Evolutionary conservation across 345 rosid species (phyloP).

Genomic region (Microcos paniculata): DNA sequence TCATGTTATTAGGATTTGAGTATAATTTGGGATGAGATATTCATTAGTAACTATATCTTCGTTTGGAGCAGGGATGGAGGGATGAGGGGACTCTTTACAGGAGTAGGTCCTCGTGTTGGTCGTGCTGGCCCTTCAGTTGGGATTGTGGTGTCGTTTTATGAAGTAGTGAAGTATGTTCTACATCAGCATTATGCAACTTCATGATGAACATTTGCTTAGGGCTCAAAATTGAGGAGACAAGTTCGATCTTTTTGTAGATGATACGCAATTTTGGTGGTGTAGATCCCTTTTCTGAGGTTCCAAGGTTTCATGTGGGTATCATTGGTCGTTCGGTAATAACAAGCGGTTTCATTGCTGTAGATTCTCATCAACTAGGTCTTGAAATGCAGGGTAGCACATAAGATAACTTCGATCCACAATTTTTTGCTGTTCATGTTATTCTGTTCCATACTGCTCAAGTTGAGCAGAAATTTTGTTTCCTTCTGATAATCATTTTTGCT

Average conservation of each 20-base stretch:
- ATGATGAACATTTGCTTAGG: conserved; percentile 14
- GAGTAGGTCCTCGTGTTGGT: conserved; percentile 89
- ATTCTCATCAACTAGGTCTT: background rate
- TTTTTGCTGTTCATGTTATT: conserved; percentile 18
- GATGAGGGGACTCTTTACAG: conserved; percentile 78
- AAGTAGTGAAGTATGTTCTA: conserved; percentile 73
- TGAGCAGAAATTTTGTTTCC: conserved; percentile 36
- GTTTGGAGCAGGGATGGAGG: conserved; percentile 67
- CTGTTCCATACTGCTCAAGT: conserved; percentile 9
- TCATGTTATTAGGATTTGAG: background rate
- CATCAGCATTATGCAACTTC: conserved; percentile 42
- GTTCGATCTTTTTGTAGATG: conserved; percentile 6
- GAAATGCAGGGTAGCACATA: background rate
- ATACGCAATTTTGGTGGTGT: conserved; percentile 8
- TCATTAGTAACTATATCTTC: background rate
- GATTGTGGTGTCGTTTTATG: conserved; percentile 89
- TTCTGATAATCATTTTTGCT: conserved; percentile 8
- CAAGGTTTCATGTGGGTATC: background rate
- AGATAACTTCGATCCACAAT: conserved; percentile 7
- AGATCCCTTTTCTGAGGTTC: background rate
- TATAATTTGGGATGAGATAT: background rate
- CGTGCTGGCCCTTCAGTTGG: conserved; percentile 97
- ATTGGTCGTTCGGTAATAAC: background rate
- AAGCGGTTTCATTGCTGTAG: background rate
- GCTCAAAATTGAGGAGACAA: background rate